These are phyloP conservation scores for Alternaria atra DNA, from an alignment of 2,329 filamentous ascomycete genomes.

Conservation along the genomic window DNA sequence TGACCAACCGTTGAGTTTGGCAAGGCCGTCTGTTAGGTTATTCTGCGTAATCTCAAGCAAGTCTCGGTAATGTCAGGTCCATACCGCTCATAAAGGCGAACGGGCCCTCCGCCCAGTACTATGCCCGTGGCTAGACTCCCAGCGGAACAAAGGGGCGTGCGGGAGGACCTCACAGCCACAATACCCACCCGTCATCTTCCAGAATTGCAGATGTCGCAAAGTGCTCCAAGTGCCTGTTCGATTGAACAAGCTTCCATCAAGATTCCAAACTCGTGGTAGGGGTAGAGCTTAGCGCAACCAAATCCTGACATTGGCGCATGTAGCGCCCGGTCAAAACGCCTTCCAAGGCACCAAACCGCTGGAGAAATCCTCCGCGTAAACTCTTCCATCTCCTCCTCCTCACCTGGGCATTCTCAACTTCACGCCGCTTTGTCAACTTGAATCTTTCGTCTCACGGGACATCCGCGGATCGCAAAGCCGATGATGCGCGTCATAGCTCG, in stretches of 20 bases:
- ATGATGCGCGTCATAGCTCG: conserved; percentile 19
- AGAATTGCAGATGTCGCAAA: not conserved
- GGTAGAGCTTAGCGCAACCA: conserved; percentile 2
- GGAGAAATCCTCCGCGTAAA: not conserved
- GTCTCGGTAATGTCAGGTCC: not conserved
- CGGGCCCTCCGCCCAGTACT: not conserved
- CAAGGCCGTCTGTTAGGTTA: too few species aligned
- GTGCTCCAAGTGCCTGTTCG: not conserved
- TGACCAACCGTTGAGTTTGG: too few species aligned
- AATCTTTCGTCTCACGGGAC: not conserved
- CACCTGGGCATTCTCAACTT: not conserved
- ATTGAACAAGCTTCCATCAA: not conserved
- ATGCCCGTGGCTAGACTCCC: not conserved
- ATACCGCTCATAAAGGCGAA: not conserved
- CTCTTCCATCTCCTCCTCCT: not conserved
- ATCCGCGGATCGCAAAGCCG: conserved; percentile 4
- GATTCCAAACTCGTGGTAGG: not conserved
- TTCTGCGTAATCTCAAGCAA: not conserved
- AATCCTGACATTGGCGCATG: not conserved
- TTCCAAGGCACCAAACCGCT: conserved; percentile 10
- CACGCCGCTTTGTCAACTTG: not conserved
- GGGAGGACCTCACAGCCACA: not conserved
- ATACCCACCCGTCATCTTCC: not conserved
- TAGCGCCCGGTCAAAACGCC: not conserved
- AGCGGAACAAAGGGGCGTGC: not conserved